Percentiles rank a stretch among this genome's conserved stretches.
These are phyloP conservation scores for Spathaspora gorwiae DNA, from an alignment of 805 yeast genomes.

Conservation along the genomic window DNA sequence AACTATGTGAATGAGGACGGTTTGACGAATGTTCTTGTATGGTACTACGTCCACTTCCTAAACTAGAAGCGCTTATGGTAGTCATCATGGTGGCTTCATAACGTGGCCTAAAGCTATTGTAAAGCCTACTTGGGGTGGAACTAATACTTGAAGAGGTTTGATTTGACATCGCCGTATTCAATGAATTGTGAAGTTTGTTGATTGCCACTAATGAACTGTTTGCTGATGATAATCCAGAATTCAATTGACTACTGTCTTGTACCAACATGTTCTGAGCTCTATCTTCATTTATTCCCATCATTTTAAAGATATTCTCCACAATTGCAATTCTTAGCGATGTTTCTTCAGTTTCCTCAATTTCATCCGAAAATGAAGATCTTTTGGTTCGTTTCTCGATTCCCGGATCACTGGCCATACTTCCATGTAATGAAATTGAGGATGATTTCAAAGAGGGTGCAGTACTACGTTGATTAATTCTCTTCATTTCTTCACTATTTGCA, in stretches of 20 bases:
- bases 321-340: constrained; percentile 58
- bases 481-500: constrained; percentile 5
- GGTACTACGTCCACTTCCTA: background rate
- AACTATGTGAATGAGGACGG: background rate
- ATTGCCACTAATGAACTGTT: constrained; percentile 24
- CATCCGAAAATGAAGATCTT: constrained; percentile 40
- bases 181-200: constrained; percentile 3
- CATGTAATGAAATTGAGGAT: constrained; percentile 12
- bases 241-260: background rate
- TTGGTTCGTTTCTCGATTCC: background rate
- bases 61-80: constrained; percentile 3
- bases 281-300: constrained; percentile 53
- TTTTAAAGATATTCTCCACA: constrained; percentile 63
- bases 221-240: constrained; percentile 17
- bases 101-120: background rate
- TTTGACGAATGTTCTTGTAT: background rate
- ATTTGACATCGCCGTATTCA: background rate
- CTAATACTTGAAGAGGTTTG: background rate
- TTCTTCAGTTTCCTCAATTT: constrained; percentile 67
- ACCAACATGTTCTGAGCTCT: background rate
- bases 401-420: background rate
- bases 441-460: constrained; percentile 2
- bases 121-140: background rate
- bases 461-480: constrained; percentile 5
- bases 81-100: constrained; percentile 1